A percentile compares a stretch with the other conserved stretches of the same genome.
Evolutionary conservation across 345 rosid genomes (phyloP).

Genomic region (Eutrema japonicum): DNA sequence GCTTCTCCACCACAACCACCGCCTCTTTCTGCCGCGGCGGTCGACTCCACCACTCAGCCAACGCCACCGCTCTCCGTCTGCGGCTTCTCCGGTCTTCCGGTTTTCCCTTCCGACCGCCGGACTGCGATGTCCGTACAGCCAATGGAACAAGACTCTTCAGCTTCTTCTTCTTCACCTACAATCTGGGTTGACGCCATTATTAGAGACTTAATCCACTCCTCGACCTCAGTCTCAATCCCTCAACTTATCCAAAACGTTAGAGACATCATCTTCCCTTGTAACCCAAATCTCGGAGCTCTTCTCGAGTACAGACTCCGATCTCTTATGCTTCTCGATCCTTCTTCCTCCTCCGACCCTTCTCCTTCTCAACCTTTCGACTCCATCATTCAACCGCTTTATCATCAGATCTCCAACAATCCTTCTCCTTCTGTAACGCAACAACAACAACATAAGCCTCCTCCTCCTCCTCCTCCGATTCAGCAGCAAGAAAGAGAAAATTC

Average conservation of each 20-base stretch:
- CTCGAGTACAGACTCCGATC: slow-evolving; percentile 83
- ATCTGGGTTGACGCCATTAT: slow-evolving; percentile 93
- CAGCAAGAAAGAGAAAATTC: slow-evolving; percentile 53
- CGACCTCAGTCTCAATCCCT: slow-evolving; percentile 83
- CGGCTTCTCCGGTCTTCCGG: slow-evolving; percentile 89
- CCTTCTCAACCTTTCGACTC: slow-evolving; percentile 39
- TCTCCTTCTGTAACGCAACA: slow-evolving; percentile 30
- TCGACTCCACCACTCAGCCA: slow-evolving; percentile 26
- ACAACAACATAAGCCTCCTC: slow-evolving; percentile 32
- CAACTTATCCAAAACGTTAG: slow-evolving; percentile 95
- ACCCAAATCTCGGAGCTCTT: slow-evolving; percentile 86
- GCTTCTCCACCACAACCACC: slow-evolving; percentile 50
- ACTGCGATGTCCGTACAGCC: slow-evolving; percentile 31
- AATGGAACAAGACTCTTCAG: slow-evolving; percentile 70
- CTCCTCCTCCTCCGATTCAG: slow-evolving; percentile 29
- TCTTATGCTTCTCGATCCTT: slow-evolving; percentile 57
- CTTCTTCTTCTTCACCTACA: slow-evolving; percentile 51
- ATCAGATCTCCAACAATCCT: slow-evolving; percentile 40
- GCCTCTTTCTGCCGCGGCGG: slow-evolving; percentile 1
- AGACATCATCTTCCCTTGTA: slow-evolving; percentile 91
- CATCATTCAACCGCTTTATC: slow-evolving; percentile 9
- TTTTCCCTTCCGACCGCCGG: slow-evolving; percentile 65
- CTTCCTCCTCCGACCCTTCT: slow-evolving; percentile 45
- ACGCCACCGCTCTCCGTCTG: slow-evolving; percentile 68
- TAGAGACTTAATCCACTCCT: slow-evolving; percentile 77